Conservation (phyloP, 179 eudicot genomes). For the Spergularia azorica region DNA sequence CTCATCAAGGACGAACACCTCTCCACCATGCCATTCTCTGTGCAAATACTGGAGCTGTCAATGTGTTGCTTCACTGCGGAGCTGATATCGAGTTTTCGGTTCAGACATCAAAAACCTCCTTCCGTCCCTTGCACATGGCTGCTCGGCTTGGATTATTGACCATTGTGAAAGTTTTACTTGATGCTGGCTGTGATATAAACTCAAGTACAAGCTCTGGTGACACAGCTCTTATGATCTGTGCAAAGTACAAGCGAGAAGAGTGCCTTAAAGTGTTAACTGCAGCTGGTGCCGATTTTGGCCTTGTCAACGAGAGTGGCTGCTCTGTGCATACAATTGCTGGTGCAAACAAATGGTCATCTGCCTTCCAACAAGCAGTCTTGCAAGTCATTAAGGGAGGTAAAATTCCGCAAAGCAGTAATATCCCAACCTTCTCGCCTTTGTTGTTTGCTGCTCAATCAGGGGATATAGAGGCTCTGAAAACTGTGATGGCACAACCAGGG, state of each 20-base stretch:
- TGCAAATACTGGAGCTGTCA: conserved; percentile 47
- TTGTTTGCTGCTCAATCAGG: conserved; percentile 63
- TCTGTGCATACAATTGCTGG: conserved; percentile 55
- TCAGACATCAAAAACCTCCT: conserved; percentile 35
- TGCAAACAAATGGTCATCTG: conserved; percentile 46
- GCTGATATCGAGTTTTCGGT: conserved; percentile 52
- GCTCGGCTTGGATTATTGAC: conserved; percentile 58
- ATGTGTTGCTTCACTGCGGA: conserved; percentile 50
- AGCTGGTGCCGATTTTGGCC: conserved; percentile 85
- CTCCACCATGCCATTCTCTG: conserved; percentile 93
- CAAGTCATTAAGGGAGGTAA: conserved; percentile 48
- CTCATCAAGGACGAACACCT: conserved; percentile 73
- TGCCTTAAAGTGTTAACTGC: conserved; percentile 56
- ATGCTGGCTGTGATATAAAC: conserved; percentile 65
- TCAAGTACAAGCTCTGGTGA: conserved; percentile 61
- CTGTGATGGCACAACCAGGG: conserved; percentile 45
- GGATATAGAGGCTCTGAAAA: conserved; percentile 57
- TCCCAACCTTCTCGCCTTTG: conserved; percentile 57
- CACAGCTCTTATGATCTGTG: conserved; percentile 71
- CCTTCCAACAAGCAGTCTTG: conserved; percentile 53
- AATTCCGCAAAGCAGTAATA: conserved; percentile 52
- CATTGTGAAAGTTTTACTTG: conserved; percentile 49
- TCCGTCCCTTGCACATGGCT: conserved; percentile 79
- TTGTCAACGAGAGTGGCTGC: conserved; percentile 49
- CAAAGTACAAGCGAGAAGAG: conserved; percentile 53